Percentiles rank a stretch among this genome's conserved stretches.
These are phyloP conservation scores for Apiotrichum sp. DNA, from an alignment of 1,284 basidiomycete genomes.

Conservation along the genomic window DNA sequence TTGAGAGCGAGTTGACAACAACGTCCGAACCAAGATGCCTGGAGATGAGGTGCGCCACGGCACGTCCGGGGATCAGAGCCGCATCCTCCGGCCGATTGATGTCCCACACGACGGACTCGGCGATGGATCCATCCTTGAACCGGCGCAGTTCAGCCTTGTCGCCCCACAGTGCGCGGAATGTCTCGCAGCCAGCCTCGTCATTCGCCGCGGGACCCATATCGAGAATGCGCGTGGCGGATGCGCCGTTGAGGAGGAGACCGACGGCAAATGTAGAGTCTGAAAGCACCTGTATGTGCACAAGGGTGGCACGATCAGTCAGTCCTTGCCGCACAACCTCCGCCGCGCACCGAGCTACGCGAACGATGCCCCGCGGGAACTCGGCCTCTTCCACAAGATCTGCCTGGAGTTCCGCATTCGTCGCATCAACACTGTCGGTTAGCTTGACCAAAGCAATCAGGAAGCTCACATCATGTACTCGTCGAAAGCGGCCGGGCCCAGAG, in stretches of 20 bases:
- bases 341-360: constrained; percentile 56
- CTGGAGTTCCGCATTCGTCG: constrained; percentile 40
- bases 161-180: constrained; percentile 87
- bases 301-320: constrained; percentile 61
- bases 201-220: constrained; percentile 75
- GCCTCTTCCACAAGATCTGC: constrained; percentile 9
- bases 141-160: constrained; percentile 85
- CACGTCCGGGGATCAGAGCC: constrained; percentile 65
- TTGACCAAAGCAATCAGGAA: background rate
- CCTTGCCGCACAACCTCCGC: constrained; percentile 58
- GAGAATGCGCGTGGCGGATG: constrained; percentile 70
- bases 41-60: constrained; percentile 67
- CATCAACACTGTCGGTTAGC: constrained; percentile 54
- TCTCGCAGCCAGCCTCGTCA: constrained; percentile 48
- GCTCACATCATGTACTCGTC: constrained; percentile 68
- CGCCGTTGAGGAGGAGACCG: constrained; percentile 66
- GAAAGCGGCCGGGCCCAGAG: constrained; percentile 60
- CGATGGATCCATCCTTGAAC: constrained; percentile 92
- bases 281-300: constrained; percentile 55
- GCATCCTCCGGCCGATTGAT: constrained; percentile 60
- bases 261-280: constrained; percentile 49
- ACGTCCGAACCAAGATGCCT: constrained; percentile 62
- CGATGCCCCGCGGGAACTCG: constrained; percentile 59
- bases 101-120: constrained; percentile 89
- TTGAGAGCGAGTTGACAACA: constrained; percentile 39